These are phyloP conservation scores for Keithomyces neogunnii DNA, from an alignment of 2,329 filamentous ascomycete genomes.

Conservation along the genomic window DNA sequence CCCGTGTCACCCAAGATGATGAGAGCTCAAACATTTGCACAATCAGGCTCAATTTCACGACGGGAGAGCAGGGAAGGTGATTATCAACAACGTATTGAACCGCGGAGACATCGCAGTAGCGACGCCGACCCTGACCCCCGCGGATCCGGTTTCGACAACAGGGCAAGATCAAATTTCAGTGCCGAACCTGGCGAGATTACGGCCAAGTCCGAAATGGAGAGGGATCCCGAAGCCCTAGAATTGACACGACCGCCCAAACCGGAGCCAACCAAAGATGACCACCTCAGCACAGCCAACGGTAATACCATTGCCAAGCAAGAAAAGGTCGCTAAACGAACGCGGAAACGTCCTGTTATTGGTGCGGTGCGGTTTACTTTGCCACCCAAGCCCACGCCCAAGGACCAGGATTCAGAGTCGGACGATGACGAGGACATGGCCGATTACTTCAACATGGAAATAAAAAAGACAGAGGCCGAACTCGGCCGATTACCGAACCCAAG, in stretches of 20 bases:
- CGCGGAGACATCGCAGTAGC: slow-evolving; percentile 43
- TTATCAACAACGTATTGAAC: slow-evolving; percentile 26
- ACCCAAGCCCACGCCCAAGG: slow-evolving; percentile 22
- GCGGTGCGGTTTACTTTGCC: slow-evolving; percentile 32
- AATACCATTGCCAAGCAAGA: background rate
- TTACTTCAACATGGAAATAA: slow-evolving; percentile 45
- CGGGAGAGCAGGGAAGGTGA: slow-evolving; percentile 24
- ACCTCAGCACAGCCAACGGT: background rate
- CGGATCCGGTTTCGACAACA: slow-evolving; percentile 22
- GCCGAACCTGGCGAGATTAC: slow-evolving; percentile 40
- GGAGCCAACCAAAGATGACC: background rate
- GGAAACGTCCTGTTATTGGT: slow-evolving; percentile 20
- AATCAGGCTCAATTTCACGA: slow-evolving; percentile 30
- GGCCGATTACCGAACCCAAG: slow-evolving; percentile 35
- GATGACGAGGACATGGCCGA: slow-evolving; percentile 52
- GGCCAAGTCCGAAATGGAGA: slow-evolving; percentile 29
- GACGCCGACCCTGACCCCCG: slow-evolving; percentile 40
- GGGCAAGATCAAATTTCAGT: slow-evolving; percentile 30
- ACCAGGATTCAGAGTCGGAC: slow-evolving; percentile 38
- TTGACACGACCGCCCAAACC: background rate
- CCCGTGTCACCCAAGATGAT: slow-evolving; percentile 44
- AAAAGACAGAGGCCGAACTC: slow-evolving; percentile 41
- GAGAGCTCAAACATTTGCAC: slow-evolving; percentile 41
- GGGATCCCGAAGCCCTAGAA: background rate
- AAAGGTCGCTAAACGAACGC: slow-evolving; percentile 12